A percentile compares a stretch with the other conserved stretches of the same genome.
phyloP scores from a whole-genome alignment of 306 rosid species.

The Crotalaria pallida region DNA sequence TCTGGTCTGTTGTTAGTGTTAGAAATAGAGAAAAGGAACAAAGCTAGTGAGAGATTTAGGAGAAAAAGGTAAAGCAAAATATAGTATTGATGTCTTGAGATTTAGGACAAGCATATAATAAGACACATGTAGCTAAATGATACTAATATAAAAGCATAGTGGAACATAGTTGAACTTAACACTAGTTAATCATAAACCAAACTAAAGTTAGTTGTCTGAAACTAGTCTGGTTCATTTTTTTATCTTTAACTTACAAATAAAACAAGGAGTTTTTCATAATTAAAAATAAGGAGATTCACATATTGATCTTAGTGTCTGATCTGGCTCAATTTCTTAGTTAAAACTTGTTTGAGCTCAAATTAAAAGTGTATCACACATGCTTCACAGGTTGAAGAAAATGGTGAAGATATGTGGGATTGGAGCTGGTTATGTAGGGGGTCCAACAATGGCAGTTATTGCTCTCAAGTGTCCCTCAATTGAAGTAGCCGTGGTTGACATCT shows the following conservation, averaged over 20 bases:
- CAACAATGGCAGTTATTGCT: slow-evolving; percentile 85
- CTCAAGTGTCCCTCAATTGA: slow-evolving; percentile 66
- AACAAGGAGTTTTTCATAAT: not conserved
- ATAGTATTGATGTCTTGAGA: too few species aligned
- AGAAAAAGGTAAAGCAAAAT: too few species aligned
- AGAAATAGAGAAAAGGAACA: too few species aligned
- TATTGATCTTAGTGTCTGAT: not conserved
- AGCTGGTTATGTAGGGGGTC: slow-evolving; percentile 87
- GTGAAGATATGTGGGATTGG: slow-evolving; percentile 85
- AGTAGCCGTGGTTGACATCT: slow-evolving; percentile 79
- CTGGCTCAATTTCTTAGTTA: not conserved
- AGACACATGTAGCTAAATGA: too few species aligned
- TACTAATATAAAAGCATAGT: too few species aligned
- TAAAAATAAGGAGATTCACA: not conserved
- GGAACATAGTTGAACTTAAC: too few species aligned
- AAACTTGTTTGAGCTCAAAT: slow-evolving; percentile 1
- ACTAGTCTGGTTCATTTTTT: not conserved
- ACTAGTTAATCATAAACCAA: too few species aligned
- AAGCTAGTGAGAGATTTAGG: too few species aligned
- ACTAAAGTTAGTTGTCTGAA: not conserved
- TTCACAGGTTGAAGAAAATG: slow-evolving; percentile 43
- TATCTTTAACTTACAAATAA: not conserved
- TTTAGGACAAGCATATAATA: too few species aligned
- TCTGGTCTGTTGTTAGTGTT: too few species aligned
- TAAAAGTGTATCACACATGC: slow-evolving; percentile 1